These are phyloP conservation scores for Exophiala xenobiotica DNA, from an alignment of 2,329 filamentous ascomycete genomes.

Conservation along the genomic window DNA sequence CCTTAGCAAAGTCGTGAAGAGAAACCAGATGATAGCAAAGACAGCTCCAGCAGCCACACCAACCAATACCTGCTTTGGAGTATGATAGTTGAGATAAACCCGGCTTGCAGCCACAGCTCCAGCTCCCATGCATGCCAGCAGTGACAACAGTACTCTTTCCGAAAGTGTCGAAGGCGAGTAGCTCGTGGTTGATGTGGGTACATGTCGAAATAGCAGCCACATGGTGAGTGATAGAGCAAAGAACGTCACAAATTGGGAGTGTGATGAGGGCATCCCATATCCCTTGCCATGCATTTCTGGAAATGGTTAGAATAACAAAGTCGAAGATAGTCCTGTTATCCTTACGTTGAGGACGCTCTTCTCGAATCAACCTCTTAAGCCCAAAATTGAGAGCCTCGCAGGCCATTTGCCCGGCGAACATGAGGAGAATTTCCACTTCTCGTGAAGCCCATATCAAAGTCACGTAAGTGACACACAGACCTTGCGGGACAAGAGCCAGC, in stretches of 20 bases:
- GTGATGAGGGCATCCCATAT: slow-evolving; percentile 95
- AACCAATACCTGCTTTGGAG: slow-evolving; percentile 78
- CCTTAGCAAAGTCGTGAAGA: slow-evolving; percentile 65
- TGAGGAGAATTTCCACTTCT: slow-evolving; percentile 82
- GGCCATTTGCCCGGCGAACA: slow-evolving; percentile 86
- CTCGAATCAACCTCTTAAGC: slow-evolving; percentile 86
- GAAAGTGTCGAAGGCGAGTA: slow-evolving; percentile 42
- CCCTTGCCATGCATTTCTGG: slow-evolving; percentile 77
- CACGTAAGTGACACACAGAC: slow-evolving; percentile 82
- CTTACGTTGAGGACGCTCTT: slow-evolving; percentile 80
- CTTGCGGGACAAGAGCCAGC: slow-evolving; percentile 91
- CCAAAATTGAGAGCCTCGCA: slow-evolving; percentile 90
- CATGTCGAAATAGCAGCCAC: slow-evolving; percentile 79
- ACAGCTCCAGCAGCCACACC: slow-evolving; percentile 69
- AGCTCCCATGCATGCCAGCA: slow-evolving; percentile 62
- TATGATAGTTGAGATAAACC: slow-evolving; percentile 92
- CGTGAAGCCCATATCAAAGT: slow-evolving; percentile 88
- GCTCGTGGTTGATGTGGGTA: slow-evolving; percentile 36
- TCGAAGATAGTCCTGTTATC: slow-evolving; percentile 19
- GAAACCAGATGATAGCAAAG: slow-evolving; percentile 78
- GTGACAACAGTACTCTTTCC: slow-evolving; percentile 60
- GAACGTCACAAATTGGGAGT: slow-evolving; percentile 91
- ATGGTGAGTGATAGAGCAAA: slow-evolving; percentile 82
- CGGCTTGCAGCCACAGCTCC: slow-evolving; percentile 74
- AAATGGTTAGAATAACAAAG: slow-evolving; percentile 1